Base-by-base conservation (phyloP, 768 basidiomycete genomes). In the Leccinum ochraceum region DNA sequence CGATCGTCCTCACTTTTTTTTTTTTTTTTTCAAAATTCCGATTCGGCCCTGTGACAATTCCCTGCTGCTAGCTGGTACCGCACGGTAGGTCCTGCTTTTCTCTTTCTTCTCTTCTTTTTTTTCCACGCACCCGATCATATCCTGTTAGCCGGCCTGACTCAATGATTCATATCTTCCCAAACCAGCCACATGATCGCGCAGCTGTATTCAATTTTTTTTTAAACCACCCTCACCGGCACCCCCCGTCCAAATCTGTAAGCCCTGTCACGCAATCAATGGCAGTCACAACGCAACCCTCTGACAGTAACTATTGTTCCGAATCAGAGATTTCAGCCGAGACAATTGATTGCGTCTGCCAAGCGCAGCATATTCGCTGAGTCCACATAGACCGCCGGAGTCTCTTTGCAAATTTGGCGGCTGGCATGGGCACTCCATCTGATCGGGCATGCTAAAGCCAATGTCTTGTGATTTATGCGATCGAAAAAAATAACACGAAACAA, bases 121-220 rank as follows among this genome's bases (percentile, higher is more conserved):
- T 57, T 56, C 61, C 62, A 69, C 62, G 63, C 63, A 66, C 55
- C 56, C 63, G 63, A 66, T 68, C 69, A 60, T 36, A 13, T 46
- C 44, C n/a, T 36, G 55, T 20, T 39, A 50, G 50, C 58, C 39
- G 44, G 34, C 44, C 57, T 68, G 68, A 65, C 63, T 65, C 58
- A 51, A 56, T 53, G 36, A 56, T 62, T 37, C 50, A 39, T 39
- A 39, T 39, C 42, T 44, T 51, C 62, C 55, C 44, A 58, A 34
- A 60, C 61, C 61, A 64, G 68, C 66, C 54, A 56, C 59, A 62
- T 59, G 67, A 67, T 66, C 61, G n/a, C 44, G 61, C 63, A 72
- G 65, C 56, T 67, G 64, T 72, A 63, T 59, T 48, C 59, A 34
- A 46, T 6, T 22, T 46, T 57, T 62, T 30, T 30, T 32, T 10